Evolutionary conservation across 768 basidiomycete genomes (phyloP), one percentile per base, ranked within the genome.

Genomic region (Calocera viscosa): DNA sequence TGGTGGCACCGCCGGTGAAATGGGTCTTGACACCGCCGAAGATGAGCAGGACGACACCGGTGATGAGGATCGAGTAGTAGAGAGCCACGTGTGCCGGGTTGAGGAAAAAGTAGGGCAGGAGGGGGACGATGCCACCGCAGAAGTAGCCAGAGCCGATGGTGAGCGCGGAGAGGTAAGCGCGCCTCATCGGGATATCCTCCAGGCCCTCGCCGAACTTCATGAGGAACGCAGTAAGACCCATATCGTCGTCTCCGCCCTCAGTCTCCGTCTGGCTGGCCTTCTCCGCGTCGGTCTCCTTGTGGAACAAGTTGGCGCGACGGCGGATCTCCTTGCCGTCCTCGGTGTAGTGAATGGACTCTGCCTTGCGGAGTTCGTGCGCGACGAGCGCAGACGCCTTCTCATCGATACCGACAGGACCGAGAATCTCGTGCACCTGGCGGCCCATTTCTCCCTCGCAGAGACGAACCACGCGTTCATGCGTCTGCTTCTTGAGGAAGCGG

Each of bases 391-490:
- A 79, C 26, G 78, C 70, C 1, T 73, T 67, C 71, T 78, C 77
- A 43, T 78, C 76, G 47, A 80, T 72, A 16, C 80, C 80, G 33
- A 79, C 72, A 0, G 77, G 75, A 14, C 77, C 77, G 24, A 80
- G 76, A 49, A 80, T 75, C 1, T 74, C 75, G 68, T 76, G 76
- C 0, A 79, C 78, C 70, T 80, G 79, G 3, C 80, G 75, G 68
- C 80, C 79, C 75, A 80, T 77, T 71, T 80, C 80, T 41, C 79
- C 78, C 1, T 75, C 74, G 72, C 80, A 80, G 0, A 78, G 78
- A 7, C 79, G 75, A 19, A 74, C 71, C 19, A 80, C 79, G n/a
- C 78, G 75, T 19, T 76, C 77, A 67, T 74, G 72, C 19, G 73
- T 74, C 34, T 75, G 75, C 24, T 71, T 60, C 53, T 60, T 60